Percentiles rank a stretch among this genome's conserved stretches.
These are phyloP conservation scores for Thecaphora thlaspeos DNA, from an alignment of 1,284 basidiomycete species.

Conservation along the genomic window DNA sequence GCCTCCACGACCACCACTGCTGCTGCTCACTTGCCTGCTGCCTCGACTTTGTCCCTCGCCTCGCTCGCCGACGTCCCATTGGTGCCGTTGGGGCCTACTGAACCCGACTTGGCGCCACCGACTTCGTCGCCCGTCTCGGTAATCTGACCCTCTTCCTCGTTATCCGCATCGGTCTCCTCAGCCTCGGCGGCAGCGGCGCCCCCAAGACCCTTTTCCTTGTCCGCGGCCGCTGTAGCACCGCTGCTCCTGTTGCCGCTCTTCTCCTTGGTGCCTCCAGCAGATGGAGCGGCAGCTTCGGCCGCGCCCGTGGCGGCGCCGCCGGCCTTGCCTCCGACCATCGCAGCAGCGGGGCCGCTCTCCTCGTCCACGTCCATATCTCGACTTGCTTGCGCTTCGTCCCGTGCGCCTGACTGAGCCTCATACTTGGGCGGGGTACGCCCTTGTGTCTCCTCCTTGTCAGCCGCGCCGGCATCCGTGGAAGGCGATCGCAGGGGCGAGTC, in stretches of 20 bases:
- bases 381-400: background rate
- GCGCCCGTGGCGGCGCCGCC: no score
- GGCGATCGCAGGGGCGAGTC: no score
- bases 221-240: background rate
- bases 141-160: slow-evolving; percentile 7
- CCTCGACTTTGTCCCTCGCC: no score
- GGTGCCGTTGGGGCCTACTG: no score
- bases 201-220: background rate
- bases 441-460: background rate
- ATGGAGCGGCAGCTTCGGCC: no score
- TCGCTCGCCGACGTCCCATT: no score
- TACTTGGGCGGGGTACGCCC: background rate
- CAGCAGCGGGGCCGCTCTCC: no score
- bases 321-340: no score
- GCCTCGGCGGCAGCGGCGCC: background rate
- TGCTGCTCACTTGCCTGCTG: no score
- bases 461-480: background rate
- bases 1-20: no score
- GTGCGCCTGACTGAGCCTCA: background rate
- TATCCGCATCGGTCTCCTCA: background rate
- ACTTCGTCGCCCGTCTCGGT: slow-evolving; percentile 3
- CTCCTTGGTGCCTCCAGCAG: no score
- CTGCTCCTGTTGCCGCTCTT: background rate
- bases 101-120: no score
- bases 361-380: slow-evolving; percentile 4